phyloP scores from a whole-genome alignment of 1,139 yeast genomes.

The Pichia cactophila region DNA sequence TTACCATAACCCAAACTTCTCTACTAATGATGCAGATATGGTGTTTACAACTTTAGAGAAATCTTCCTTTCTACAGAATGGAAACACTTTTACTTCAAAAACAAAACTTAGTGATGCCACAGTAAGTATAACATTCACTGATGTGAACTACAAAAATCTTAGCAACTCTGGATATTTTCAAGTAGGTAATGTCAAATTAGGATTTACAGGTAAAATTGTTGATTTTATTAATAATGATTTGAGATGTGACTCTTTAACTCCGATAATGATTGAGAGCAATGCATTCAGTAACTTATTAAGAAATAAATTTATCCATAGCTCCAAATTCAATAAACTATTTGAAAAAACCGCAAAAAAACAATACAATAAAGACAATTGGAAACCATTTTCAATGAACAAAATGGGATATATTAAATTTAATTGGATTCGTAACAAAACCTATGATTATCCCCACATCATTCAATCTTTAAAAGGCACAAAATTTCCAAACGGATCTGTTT shows the following conservation, averaged over 20 bases:
- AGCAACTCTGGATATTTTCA: constrained; percentile 18
- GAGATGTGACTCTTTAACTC: constrained; percentile 13
- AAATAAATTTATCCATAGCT: constrained; percentile 13
- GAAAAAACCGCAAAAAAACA: constrained; percentile 9
- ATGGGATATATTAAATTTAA: constrained; percentile 23
- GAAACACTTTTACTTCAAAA: constrained; percentile 17
- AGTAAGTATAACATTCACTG: constrained; percentile 18
- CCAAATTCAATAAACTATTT: constrained; percentile 6
- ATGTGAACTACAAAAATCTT: constrained; percentile 12
- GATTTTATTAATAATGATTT: constrained; percentile 25
- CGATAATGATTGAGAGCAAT: constrained; percentile 23
- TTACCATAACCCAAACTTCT: neutral
- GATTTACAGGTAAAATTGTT: constrained; percentile 23
- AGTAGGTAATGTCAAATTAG: constrained; percentile 15
- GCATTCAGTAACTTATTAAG: constrained; percentile 24
- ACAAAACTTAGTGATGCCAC: constrained; percentile 9
- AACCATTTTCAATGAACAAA: constrained; percentile 24
- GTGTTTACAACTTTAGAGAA: neutral
- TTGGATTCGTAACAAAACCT: neutral
- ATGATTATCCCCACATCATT: constrained; percentile 2
- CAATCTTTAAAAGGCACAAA: constrained; percentile 16
- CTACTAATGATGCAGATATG: neutral
- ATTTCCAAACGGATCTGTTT: constrained; percentile 25
- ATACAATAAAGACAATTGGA: constrained; percentile 17
- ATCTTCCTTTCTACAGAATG: constrained; percentile 22